phyloP scores from a whole-genome alignment of 129 eudicot species.

The Tagetes patula region DNA sequence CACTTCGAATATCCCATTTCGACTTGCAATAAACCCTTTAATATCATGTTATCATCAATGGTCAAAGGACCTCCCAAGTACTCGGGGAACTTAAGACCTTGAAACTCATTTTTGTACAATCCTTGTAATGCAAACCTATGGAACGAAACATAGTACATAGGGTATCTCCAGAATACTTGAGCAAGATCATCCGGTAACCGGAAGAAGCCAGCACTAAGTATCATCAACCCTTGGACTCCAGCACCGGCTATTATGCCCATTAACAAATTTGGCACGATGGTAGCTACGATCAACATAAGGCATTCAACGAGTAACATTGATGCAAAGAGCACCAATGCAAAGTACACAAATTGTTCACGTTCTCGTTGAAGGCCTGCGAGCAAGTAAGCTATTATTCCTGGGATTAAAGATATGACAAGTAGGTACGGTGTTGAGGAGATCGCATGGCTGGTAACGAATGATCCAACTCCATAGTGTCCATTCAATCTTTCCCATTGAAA shows the following conservation, averaged over 20 bases:
- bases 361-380: constrained; percentile 50
- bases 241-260: constrained; percentile 68
- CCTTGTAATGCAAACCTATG: constrained; percentile 56
- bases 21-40: constrained; percentile 45
- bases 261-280: constrained; percentile 60
- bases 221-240: constrained; percentile 70
- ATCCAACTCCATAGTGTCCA: constrained; percentile 58
- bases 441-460: constrained; percentile 54
- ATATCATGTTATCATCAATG: constrained; percentile 34
- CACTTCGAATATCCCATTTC: constrained; percentile 61
- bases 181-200: constrained; percentile 47
- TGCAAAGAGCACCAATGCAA: constrained; percentile 39
- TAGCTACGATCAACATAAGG: constrained; percentile 69
- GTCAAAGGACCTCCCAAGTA: constrained; percentile 21
- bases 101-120: constrained; percentile 50
- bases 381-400: constrained; percentile 49
- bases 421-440: constrained; percentile 57
- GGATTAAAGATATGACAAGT: constrained; percentile 41
- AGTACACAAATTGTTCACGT: constrained; percentile 38
- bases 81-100: constrained; percentile 6
- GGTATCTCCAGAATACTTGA: constrained; percentile 46
- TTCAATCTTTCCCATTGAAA: constrained; percentile 59
- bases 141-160: constrained; percentile 49
- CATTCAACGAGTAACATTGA: constrained; percentile 63
- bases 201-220: constrained; percentile 54